Evolutionary conservation across 208 protist genomes (phyloP).

Genomic region (Kentomonas sorsogonicus): DNA sequence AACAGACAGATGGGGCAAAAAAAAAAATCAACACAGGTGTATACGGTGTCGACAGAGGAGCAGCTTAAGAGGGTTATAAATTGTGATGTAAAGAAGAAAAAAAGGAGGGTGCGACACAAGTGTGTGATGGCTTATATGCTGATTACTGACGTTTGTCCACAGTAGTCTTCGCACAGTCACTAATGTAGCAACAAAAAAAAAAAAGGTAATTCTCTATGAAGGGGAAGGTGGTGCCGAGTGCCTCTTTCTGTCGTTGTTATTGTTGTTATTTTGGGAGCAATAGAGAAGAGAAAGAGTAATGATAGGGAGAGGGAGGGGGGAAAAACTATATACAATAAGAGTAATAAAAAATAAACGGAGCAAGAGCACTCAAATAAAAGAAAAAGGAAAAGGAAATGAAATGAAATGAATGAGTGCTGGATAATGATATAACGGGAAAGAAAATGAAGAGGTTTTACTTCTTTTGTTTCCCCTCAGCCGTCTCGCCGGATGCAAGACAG

Average conservation of each 20-base stretch:
- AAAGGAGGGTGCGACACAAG: too few species aligned
- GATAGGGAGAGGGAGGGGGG: slow-evolving; percentile 1
- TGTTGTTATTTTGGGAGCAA: slow-evolving; percentile 32
- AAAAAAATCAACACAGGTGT: too few species aligned
- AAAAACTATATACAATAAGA: slow-evolving; percentile 7
- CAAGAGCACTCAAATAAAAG: slow-evolving; percentile 11
- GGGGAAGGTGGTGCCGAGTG: slow-evolving; percentile 19
- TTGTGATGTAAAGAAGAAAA: too few species aligned
- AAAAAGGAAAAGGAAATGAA: slow-evolving; percentile 10
- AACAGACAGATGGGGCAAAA: too few species aligned
- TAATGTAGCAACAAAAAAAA: too few species aligned
- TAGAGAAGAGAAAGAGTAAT: slow-evolving; percentile 71
- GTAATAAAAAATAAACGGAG: neutral
- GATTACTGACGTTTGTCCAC: too few species aligned
- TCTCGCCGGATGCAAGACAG: neutral
- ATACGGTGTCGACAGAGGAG: too few species aligned
- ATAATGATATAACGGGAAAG: neutral
- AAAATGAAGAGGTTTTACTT: slow-evolving; percentile 16
- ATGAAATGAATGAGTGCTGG: neutral
- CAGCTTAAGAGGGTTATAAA: too few species aligned
- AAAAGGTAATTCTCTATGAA: neutral
- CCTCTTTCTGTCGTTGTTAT: too few species aligned
- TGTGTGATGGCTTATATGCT: too few species aligned
- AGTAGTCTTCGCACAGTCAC: neutral
- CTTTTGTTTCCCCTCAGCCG: neutral